phyloP scores from a whole-genome alignment of 257 asterid genomes.

The Lithospermum erythrorhizon region DNA sequence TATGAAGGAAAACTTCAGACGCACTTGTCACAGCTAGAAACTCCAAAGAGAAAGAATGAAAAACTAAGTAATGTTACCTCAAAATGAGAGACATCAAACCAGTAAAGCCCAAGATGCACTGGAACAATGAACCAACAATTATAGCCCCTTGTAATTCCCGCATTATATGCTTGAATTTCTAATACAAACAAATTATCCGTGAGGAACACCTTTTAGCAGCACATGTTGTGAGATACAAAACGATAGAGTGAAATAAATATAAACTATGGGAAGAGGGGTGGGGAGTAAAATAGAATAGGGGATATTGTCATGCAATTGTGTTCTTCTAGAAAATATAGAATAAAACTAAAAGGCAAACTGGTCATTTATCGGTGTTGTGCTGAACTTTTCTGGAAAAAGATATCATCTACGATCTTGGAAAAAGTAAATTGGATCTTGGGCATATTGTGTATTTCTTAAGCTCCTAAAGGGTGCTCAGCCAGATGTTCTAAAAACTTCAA shows the following conservation, averaged over 20 bases:
- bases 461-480: no score
- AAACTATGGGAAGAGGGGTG: no score
- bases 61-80: constrained; percentile 30
- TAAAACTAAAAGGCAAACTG: no score
- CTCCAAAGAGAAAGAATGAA: background rate
- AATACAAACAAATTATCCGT: constrained; percentile 12
- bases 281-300: no score
- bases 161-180: constrained; percentile 94
- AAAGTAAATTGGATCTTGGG: no score
- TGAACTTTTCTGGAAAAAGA: no score
- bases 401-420: no score
- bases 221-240: background rate
- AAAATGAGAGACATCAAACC: constrained; percentile 78
- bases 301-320: constrained; percentile 1
- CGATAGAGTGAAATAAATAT: background rate
- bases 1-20: background rate
- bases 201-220: background rate
- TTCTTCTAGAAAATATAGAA: background rate
- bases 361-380: no score
- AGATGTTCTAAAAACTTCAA: no score
- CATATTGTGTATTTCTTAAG: no score
- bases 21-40: background rate
- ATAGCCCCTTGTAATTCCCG: constrained; percentile 95
- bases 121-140: constrained; percentile 78
- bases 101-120: constrained; percentile 81